Conservation (phyloP, 2,329 filamentous ascomycete species). For the Cercospora sp. region DNA sequence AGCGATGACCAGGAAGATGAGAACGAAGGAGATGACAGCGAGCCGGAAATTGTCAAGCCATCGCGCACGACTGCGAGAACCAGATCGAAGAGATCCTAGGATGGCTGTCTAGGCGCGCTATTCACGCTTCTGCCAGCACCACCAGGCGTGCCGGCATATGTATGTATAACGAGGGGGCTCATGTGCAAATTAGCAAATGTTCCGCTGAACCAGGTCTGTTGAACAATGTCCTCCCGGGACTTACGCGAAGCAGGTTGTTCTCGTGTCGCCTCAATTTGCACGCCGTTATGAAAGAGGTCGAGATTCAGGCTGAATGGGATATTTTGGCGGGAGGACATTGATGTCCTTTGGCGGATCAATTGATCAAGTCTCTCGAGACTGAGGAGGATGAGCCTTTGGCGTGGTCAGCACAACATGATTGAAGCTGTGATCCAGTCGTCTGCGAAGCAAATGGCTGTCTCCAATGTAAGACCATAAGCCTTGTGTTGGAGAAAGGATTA, state of each 20-base stretch:
- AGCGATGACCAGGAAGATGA: conserved; percentile 18
- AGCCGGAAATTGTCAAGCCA: conserved; percentile 35
- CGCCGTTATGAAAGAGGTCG: not conserved
- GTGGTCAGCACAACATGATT: not conserved
- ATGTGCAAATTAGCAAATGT: not conserved
- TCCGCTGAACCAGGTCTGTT: not conserved
- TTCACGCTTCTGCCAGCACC: not conserved
- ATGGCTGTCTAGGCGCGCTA: not conserved
- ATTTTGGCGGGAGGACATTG: not conserved
- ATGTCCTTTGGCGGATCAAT: not conserved
- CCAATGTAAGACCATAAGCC: not conserved
- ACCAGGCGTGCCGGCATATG: not conserved
- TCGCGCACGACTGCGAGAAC: conserved; percentile 37
- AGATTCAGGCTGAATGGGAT: not conserved
- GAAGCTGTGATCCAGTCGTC: not conserved
- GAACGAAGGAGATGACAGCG: conserved; percentile 27
- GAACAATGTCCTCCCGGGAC: too few species aligned
- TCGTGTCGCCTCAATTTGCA: not conserved
- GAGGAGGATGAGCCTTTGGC: not conserved
- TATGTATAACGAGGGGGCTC: not conserved
- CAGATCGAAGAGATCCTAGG: conserved; percentile 19
- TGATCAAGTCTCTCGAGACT: not conserved
- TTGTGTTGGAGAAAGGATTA: not conserved
- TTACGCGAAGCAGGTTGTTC: not conserved
- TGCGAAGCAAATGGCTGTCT: not conserved